These are phyloP conservation scores for Perilla frutescens DNA, from an alignment of 257 asterid genomes.

Conservation along the genomic window DNA sequence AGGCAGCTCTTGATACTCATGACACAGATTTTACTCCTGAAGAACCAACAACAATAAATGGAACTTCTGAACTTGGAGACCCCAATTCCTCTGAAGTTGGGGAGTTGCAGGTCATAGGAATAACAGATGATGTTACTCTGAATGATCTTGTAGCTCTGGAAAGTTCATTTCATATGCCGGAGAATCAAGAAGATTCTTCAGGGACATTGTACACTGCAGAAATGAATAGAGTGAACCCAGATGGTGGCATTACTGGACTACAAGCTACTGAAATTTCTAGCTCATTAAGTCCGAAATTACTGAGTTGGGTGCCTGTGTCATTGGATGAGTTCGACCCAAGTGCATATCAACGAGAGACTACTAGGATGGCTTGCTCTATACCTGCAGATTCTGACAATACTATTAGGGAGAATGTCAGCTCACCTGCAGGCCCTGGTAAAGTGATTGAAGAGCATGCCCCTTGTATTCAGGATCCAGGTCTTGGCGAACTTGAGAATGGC, in stretches of 20 bases:
- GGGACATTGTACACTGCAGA: conserved; percentile 30
- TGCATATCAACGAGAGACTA: conserved; percentile 39
- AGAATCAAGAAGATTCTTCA: conserved; percentile 41
- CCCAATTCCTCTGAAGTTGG: conserved; percentile 36
- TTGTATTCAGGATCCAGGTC: conserved; percentile 40
- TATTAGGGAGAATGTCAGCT: conserved; percentile 29
- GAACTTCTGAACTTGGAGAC: conserved; percentile 36
- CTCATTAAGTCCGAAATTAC: conserved; percentile 34
- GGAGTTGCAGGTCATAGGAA: conserved; percentile 38
- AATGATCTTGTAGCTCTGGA: conserved; percentile 33
- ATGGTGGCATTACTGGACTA: conserved; percentile 39
- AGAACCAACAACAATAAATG: conserved; percentile 38
- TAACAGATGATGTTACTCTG: conserved; percentile 27
- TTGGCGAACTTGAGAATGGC: conserved; percentile 42
- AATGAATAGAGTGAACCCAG: conserved; percentile 25
- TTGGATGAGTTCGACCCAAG: conserved; percentile 38
- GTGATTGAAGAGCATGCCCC: conserved; percentile 42
- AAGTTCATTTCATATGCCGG: conserved; percentile 40
- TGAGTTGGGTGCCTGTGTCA: conserved; percentile 38
- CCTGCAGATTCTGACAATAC: conserved; percentile 36
- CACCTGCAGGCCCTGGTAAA: conserved; percentile 38
- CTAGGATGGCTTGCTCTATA: conserved; percentile 35
- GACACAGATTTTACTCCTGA: conserved; percentile 40
- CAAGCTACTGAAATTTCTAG: conserved; percentile 37
- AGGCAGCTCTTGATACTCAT: conserved; percentile 35